Conservation (phyloP, 441 rosid genomes). For the Dalechampia spathulata region DNA sequence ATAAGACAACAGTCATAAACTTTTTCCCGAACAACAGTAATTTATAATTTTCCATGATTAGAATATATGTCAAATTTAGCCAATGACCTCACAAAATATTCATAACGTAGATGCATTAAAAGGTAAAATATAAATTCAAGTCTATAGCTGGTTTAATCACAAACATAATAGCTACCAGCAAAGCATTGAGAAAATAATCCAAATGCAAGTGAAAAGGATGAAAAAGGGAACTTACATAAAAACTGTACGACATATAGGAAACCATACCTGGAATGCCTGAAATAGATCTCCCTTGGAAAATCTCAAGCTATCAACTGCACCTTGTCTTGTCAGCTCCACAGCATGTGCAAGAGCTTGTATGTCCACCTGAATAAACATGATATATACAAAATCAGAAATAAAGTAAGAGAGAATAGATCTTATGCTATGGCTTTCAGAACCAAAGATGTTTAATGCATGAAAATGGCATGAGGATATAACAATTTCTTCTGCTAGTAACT, state of each 20-base stretch:
- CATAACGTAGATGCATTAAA: background rate
- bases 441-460: background rate
- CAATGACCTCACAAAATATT: background rate
- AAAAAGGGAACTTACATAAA: background rate
- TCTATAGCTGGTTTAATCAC: no score
- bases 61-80: background rate
- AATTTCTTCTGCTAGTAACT: slow-evolving; percentile 8
- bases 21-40: background rate
- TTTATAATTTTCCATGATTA: background rate
- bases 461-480: background rate
- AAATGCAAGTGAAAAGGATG: background rate
- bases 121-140: no score
- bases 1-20: background rate
- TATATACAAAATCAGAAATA: background rate
- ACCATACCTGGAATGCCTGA: slow-evolving; percentile 75
- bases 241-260: background rate
- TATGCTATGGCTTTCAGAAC: background rate
- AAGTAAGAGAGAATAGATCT: background rate
- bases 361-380: slow-evolving; percentile 53
- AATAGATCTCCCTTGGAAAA: slow-evolving; percentile 86
- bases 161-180: background rate
- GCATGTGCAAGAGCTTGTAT: slow-evolving; percentile 98
- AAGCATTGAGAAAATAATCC: background rate
- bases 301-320: slow-evolving; percentile 93
- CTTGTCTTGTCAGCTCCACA: slow-evolving; percentile 89